Percentiles rank a stretch among this genome's conserved stretches.
Evolutionary conservation across 1,284 basidiomycete species (phyloP).

Genomic region (Moesziomyces globuligerus): DNA sequence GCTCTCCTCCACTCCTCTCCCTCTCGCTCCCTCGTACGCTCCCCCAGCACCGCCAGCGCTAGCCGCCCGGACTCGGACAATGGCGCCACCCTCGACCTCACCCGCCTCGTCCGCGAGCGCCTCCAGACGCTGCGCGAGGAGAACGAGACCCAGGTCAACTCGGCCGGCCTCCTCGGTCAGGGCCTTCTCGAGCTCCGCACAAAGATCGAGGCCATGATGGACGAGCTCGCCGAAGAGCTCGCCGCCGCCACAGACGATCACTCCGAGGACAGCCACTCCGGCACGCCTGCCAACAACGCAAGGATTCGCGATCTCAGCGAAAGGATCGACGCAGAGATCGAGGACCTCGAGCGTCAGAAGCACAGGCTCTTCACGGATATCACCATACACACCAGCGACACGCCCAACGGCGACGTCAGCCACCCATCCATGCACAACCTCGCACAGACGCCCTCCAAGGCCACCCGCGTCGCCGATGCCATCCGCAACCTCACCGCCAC

Average conservation of each 20-base stretch:
- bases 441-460: slow-evolving; percentile 40
- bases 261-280: slow-evolving; percentile 24
- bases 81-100: slow-evolving; percentile 33
- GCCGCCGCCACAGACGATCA: slow-evolving; percentile 36
- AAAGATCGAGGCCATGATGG: slow-evolving; percentile 58
- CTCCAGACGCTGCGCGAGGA: slow-evolving; percentile 46
- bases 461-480: slow-evolving; percentile 39
- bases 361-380: slow-evolving; percentile 44
- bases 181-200: slow-evolving; percentile 54
- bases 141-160: slow-evolving; percentile 55
- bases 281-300: slow-evolving; percentile 9
- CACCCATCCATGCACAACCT: slow-evolving; percentile 16
- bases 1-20: slow-evolving; percentile 28
- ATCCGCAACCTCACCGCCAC: slow-evolving; percentile 43
- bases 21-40: slow-evolving; percentile 8
- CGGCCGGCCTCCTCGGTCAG: slow-evolving; percentile 60
- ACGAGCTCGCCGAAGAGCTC: slow-evolving; percentile 56
- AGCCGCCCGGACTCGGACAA: slow-evolving; percentile 23
- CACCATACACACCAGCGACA: slow-evolving; percentile 34
- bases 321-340: slow-evolving; percentile 52
- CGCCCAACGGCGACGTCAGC: slow-evolving; percentile 20
- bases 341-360: slow-evolving; percentile 51
- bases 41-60: slow-evolving; percentile 1
- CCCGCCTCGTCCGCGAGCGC: slow-evolving; percentile 37
- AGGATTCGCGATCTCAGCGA: slow-evolving; percentile 41